Evolutionary conservation across 202 grass and related monocot species (phyloP).

Genomic region (Hordeum pubiflorum): DNA sequence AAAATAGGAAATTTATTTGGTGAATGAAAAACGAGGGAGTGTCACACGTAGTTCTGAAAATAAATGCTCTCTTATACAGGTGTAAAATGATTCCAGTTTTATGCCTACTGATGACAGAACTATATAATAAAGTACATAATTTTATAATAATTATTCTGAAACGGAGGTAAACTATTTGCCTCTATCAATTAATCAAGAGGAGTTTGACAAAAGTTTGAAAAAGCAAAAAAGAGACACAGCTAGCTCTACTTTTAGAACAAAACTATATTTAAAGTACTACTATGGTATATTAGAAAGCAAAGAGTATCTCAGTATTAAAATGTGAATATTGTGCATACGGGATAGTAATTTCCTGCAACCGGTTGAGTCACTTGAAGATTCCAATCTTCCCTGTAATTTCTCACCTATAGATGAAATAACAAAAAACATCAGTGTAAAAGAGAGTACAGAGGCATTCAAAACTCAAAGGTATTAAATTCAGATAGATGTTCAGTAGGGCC

Average conservation of each 20-base stretch:
- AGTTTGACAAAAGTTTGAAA: not conserved
- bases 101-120: no score
- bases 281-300: not conserved
- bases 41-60: not conserved
- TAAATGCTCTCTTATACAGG: not conserved
- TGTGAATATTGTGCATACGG: conserved; percentile 41
- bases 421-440: not conserved
- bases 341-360: conserved; percentile 93
- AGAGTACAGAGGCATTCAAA: conserved; percentile 9
- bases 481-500: not conserved
- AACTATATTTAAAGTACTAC: not conserved
- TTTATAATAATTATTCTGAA: not conserved
- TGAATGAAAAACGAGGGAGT: not conserved
- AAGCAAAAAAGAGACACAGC: not conserved
- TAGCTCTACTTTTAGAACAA: not conserved
- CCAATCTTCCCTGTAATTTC: conserved; percentile 89
- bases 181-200: not conserved
- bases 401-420: conserved; percentile 44
- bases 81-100: not conserved
- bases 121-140: not conserved
- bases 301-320: not conserved
- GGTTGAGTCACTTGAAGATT: conserved; percentile 77
- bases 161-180: not conserved
- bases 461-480: not conserved
- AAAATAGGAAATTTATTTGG: not conserved